These are phyloP conservation scores for Striga asiatica DNA, from an alignment of 257 asterid genomes.

Conservation along the genomic window DNA sequence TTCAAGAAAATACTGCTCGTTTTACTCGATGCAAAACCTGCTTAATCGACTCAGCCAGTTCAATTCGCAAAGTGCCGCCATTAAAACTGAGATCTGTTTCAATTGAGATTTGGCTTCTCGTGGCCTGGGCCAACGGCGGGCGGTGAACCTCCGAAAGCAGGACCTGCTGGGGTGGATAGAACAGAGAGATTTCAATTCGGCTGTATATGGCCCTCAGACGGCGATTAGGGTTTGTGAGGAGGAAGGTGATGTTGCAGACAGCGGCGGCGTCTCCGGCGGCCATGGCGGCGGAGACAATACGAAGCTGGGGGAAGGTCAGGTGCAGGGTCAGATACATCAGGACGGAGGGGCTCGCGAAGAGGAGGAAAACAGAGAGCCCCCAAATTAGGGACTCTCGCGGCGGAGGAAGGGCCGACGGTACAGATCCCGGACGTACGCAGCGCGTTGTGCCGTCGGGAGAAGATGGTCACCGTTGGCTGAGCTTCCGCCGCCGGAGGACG, in stretches of 20 bases:
- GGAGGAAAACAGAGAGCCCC: slow-evolving; percentile 1
- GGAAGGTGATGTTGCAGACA: slow-evolving; percentile 24
- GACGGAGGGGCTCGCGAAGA: neutral
- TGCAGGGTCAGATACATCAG: slow-evolving; percentile 17
- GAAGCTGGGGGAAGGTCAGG: slow-evolving; percentile 24
- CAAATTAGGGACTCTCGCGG: slow-evolving; percentile 10
- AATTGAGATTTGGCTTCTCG: slow-evolving; percentile 9
- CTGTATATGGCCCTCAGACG: slow-evolving; percentile 20
- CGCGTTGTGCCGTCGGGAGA: too few relatives aligned
- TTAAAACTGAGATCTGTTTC: slow-evolving; percentile 12
- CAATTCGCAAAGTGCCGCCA: slow-evolving; percentile 9
- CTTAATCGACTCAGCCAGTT: slow-evolving; percentile 14
- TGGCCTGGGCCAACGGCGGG: slow-evolving; percentile 26
- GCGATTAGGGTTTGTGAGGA: slow-evolving; percentile 30
- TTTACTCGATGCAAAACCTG: slow-evolving; percentile 19
- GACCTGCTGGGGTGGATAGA: slow-evolving; percentile 13
- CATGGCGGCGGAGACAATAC: slow-evolving; percentile 19
- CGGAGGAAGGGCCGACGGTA: neutral
- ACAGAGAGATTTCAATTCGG: slow-evolving; percentile 16
- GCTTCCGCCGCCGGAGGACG: too few relatives aligned
- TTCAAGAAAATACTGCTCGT: slow-evolving; percentile 22
- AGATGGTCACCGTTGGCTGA: too few relatives aligned
- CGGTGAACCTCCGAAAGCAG: slow-evolving; percentile 18
- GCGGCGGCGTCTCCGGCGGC: slow-evolving; percentile 15
- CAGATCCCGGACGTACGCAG: too few relatives aligned